phyloP scores from a whole-genome alignment of 768 basidiomycete species.

The Hygrophoropsis aurantiaca region DNA sequence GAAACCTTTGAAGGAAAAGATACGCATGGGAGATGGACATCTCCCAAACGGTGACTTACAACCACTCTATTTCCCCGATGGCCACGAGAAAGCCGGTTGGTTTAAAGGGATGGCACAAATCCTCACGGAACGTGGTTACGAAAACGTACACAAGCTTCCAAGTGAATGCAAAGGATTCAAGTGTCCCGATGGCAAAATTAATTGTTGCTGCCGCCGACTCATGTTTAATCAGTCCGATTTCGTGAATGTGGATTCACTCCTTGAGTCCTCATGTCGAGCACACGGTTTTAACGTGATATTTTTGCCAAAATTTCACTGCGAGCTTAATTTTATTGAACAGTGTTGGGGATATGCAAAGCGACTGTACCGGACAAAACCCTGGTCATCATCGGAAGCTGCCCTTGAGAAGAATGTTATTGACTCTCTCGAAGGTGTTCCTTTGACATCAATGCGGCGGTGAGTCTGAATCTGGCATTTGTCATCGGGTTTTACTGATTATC shows the following conservation, averaged over 20 bases:
- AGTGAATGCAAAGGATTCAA: conserved; percentile 27
- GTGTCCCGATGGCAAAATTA: conserved; percentile 11
- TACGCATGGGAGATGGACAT: conserved; percentile 5
- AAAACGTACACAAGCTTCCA: conserved; percentile 2
- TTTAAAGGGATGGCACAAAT: conserved; percentile 35
- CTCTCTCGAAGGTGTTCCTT: too few species aligned
- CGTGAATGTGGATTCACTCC: conserved; percentile 25
- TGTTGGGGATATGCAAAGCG: conserved; percentile 38
- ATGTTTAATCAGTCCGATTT: conserved; percentile 37
- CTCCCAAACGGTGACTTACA: conserved; percentile 13
- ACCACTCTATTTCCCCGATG: conserved; percentile 19
- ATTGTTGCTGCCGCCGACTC: conserved; percentile 28
- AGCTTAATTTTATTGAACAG: conserved; percentile 40
- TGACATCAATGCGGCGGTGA: too few species aligned
- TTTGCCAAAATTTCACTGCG: conserved; percentile 40
- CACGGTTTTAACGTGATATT: conserved; percentile 33
- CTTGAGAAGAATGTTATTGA: too few species aligned
- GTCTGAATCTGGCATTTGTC: too few species aligned
- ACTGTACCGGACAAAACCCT: too few species aligned
- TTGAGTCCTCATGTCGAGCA: conserved; percentile 25
- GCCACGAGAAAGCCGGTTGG: conserved; percentile 19
- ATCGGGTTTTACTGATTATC: too few species aligned
- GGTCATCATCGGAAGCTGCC: too few species aligned
- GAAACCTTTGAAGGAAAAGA: conserved; percentile 14
- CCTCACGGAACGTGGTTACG: conserved; percentile 20